Evolutionary conservation across 2,329 filamentous ascomycete genomes (phyloP), one percentile per base, ranked within the genome.

Genomic region (Fonsecaea pugnacius): DNA sequence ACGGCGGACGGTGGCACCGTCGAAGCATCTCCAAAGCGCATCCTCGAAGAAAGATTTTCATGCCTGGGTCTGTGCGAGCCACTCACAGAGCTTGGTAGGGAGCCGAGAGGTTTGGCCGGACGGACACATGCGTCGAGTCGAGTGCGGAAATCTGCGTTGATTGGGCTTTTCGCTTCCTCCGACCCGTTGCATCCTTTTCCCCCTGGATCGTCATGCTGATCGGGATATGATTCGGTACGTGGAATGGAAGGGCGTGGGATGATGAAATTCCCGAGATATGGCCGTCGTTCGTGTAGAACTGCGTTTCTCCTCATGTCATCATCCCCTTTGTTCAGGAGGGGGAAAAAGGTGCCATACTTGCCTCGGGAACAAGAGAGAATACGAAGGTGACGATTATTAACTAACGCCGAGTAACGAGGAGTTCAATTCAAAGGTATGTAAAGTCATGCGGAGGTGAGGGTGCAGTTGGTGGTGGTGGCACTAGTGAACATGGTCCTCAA

Each of bases 241-340:
- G 43, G 51, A n/a, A 33, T 35, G 51, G 10, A 53, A 33, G 32
- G 51, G 27, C 27, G 51, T 53, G 51, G 51, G 51, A 53, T 53
- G 51, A 35, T 7, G 51, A 8, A 32, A 7, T 30, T 4, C 27
- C 51, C 51, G 51, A 53, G 51, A 53, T 53, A 53, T 14, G 51
- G 16, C 51, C 51, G 51, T 12, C n/a, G 14, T 10, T n/a, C 8
- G 16, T 32, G 14, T 35, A 53, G 21, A 24, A 35, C 51, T 33
- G 16, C 14, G 4, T 9, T 33, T 30, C 27, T 30, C 27, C 16
- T 27, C 50, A 53, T 35, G 27, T 48, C 43, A 24, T 27, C 12
- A 4, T 21, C 24, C 43, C 12, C 43, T 21, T 3, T 21, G 21
- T 14, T 24, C 43, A 24, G 43, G 24, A 24, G 18, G 24, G 43